A percentile compares a stretch with the other conserved stretches of the same genome.
These are phyloP conservation scores for Penicillium lagena DNA, from an alignment of 495 filamentous ascomycete species.

Conservation along the genomic window DNA sequence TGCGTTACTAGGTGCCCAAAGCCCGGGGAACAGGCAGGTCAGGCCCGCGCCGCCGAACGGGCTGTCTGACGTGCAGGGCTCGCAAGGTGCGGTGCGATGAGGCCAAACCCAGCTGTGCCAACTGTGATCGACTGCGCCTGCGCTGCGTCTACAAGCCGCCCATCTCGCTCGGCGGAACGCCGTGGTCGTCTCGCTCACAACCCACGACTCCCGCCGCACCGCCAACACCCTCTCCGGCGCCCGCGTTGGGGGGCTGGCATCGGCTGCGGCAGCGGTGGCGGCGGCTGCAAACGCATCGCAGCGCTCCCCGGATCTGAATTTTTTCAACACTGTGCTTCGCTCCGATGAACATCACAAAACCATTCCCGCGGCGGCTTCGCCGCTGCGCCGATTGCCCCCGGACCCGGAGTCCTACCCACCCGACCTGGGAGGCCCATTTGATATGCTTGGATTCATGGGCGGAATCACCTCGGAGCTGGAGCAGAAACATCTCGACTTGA, in stretches of 20 bases:
- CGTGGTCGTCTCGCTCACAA: conserved; percentile 5
- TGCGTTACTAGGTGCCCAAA: conserved; percentile 19
- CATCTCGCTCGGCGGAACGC: conserved; percentile 4
- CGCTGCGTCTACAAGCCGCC: conserved; percentile 28
- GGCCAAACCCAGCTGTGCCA: conserved; percentile 30
- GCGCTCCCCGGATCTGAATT: conserved; percentile 20
- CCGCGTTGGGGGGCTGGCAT: conserved; percentile 5
- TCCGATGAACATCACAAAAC: conserved; percentile 17
- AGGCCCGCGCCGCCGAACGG: conserved; percentile 36
- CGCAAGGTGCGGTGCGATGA: conserved; percentile 44
- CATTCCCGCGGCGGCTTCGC: conserved; percentile 6
- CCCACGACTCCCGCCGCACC: conserved; percentile 2
- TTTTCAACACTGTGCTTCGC: conserved; percentile 28
- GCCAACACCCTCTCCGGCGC: conserved; percentile 7
- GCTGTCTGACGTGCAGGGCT: conserved; percentile 39
- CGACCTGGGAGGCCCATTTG: conserved; percentile 20
- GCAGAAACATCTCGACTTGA: conserved; percentile 32
- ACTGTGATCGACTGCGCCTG: conserved; percentile 32
- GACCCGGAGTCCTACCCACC: conserved; percentile 10
- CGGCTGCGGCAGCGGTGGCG: conserved; percentile 6
- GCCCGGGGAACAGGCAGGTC: conserved; percentile 33
- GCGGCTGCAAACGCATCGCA: conserved; percentile 4
- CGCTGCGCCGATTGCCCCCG: conserved; percentile 5
- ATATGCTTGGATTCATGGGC: conserved; percentile 37
- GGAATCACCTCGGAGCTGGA: conserved; percentile 33